Conservation (phyloP, 1,284 basidiomycete species). For the Coniferiporia sulphurascens region DNA sequence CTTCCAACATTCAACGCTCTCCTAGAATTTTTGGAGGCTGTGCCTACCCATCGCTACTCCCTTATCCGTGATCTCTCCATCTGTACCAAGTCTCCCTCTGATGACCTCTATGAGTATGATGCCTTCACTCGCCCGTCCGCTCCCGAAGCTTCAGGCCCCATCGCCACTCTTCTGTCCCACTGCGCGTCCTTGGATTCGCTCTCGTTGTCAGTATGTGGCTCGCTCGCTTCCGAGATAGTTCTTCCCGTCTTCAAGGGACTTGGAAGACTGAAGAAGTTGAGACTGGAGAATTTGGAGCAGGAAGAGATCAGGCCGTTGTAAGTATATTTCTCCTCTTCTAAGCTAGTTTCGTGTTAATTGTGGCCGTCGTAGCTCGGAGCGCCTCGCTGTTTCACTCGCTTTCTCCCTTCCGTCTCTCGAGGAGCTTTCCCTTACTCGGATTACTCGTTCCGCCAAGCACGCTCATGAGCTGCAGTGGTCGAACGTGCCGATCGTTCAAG, state of each 20-base stretch:
- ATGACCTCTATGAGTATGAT: neutral
- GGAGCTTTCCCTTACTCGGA: constrained; percentile 53
- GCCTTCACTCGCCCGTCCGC: constrained; percentile 14
- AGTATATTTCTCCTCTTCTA: constrained; percentile 26
- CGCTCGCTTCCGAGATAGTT: constrained; percentile 41
- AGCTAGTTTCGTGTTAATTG: neutral
- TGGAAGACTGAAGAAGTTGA: constrained; percentile 40
- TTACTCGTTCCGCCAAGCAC: constrained; percentile 60
- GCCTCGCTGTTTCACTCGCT: constrained; percentile 64
- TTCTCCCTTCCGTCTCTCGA: constrained; percentile 51
- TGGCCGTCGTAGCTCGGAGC: constrained; percentile 50
- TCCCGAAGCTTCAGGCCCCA: constrained; percentile 34
- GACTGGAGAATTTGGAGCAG: constrained; percentile 49
- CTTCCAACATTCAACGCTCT: constrained; percentile 44
- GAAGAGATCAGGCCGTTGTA: constrained; percentile 56
- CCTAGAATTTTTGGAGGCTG: constrained; percentile 46
- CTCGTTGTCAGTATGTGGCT: constrained; percentile 47
- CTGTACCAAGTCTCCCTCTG: constrained; percentile 36
- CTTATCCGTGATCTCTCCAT: constrained; percentile 55
- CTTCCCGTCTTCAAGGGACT: constrained; percentile 52
- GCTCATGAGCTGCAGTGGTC: constrained; percentile 52
- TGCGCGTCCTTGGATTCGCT: constrained; percentile 47
- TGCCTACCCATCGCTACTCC: constrained; percentile 48
- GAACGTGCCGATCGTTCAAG: constrained; percentile 51
- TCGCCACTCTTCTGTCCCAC: constrained; percentile 45